Evolutionary conservation across 1,284 basidiomycete species (phyloP).

Genomic region (Testicularia cyperi): DNA sequence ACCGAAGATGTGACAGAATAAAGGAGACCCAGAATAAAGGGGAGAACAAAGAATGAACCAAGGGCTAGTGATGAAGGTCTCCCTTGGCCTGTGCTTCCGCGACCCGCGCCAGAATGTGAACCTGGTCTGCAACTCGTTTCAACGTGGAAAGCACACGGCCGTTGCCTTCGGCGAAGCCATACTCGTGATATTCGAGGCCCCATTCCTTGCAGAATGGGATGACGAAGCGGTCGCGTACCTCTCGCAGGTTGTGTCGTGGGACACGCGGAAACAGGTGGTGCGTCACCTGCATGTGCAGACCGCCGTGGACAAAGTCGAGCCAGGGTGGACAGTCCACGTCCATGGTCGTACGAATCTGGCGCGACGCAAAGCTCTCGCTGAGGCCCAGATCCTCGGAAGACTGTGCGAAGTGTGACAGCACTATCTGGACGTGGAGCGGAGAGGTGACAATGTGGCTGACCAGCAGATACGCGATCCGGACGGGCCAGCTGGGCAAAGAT

Average conservation of each 20-base stretch:
- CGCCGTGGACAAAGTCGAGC: slow-evolving; percentile 88
- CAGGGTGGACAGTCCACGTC: slow-evolving; percentile 85
- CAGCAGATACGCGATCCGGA: slow-evolving; percentile 70
- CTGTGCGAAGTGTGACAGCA: slow-evolving; percentile 95
- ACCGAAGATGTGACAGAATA: no score
- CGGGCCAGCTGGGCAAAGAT: slow-evolving; percentile 71
- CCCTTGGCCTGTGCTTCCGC: slow-evolving; percentile 64
- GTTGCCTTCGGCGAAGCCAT: slow-evolving; percentile 83
- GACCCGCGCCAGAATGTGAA: slow-evolving; percentile 68
- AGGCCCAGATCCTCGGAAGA: slow-evolving; percentile 89
- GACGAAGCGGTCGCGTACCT: slow-evolving; percentile 73
- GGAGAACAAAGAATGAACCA: no score
- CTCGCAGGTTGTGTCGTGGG: slow-evolving; percentile 86
- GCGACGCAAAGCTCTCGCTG: slow-evolving; percentile 83
- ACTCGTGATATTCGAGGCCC: slow-evolving; percentile 75
- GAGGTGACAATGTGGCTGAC: slow-evolving; percentile 78
- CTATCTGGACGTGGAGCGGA: slow-evolving; percentile 77
- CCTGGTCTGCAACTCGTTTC: slow-evolving; percentile 77
- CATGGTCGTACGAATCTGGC: slow-evolving; percentile 92
- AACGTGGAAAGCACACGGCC: slow-evolving; percentile 75
- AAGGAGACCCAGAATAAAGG: no score
- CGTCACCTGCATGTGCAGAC: slow-evolving; percentile 89
- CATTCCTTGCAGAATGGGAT: slow-evolving; percentile 71
- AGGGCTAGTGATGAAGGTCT: no score
- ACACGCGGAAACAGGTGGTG: slow-evolving; percentile 95